phyloP scores from a whole-genome alignment of 1,284 basidiomycete species.

The Cryptococcus hybrid region DNA sequence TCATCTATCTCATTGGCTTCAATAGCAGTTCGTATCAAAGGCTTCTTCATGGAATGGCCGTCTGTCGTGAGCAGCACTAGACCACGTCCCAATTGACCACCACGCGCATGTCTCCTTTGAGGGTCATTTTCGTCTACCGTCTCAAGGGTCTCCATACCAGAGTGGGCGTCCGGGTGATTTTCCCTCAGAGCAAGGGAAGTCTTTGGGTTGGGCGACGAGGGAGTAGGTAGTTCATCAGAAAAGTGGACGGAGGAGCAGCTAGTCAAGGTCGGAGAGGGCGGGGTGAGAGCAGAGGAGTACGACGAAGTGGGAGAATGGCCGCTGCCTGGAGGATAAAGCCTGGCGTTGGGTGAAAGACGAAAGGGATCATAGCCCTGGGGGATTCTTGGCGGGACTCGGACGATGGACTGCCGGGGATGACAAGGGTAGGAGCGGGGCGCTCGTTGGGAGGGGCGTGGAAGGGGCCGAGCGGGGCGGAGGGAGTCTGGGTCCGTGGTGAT shows the following conservation, averaged over 20 bases:
- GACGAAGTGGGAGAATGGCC: slow-evolving; percentile 20
- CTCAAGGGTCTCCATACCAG: slow-evolving; percentile 58
- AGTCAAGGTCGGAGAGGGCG: slow-evolving; percentile 42
- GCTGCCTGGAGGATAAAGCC: slow-evolving; percentile 7
- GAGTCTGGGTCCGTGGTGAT: no score
- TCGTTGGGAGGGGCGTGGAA: no score
- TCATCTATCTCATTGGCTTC: slow-evolving; percentile 20
- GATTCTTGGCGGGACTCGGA: no score
- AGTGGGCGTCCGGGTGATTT: slow-evolving; percentile 64
- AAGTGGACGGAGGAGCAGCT: slow-evolving; percentile 38
- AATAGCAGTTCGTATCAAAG: slow-evolving; percentile 7
- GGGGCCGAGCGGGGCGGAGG: no score
- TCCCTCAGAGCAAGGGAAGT: slow-evolving; percentile 62
- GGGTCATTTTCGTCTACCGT: slow-evolving; percentile 53
- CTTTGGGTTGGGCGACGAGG: slow-evolving; percentile 16
- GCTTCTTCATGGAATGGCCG: slow-evolving; percentile 3
- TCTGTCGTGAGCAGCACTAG: slow-evolving; percentile 18
- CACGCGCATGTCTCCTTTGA: slow-evolving; percentile 21
- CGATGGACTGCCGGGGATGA: no score
- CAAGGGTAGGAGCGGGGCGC: no score
- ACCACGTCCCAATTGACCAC: slow-evolving; percentile 34
- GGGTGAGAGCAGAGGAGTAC: slow-evolving; percentile 25
- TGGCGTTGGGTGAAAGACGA: slow-evolving; percentile 28
- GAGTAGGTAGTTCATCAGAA: slow-evolving; percentile 29
- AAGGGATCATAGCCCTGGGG: background rate